Conservation (phyloP, 2,329 filamentous ascomycete genomes). For the Plenodomus lindquistii region DNA sequence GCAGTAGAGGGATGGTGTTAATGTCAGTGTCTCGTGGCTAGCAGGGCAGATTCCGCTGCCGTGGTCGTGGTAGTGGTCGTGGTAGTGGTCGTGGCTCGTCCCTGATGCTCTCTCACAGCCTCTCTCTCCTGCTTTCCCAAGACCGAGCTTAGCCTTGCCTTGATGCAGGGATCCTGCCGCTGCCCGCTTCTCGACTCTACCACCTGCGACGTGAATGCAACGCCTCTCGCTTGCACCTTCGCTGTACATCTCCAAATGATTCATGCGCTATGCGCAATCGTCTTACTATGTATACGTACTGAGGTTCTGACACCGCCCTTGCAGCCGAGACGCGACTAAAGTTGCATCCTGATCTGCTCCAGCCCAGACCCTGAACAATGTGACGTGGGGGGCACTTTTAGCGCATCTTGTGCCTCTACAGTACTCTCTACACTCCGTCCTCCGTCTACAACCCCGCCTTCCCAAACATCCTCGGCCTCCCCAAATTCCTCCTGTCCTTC, state of each 20-base stretch:
- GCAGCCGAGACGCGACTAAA: no score
- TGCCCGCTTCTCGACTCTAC: constrained; percentile 6
- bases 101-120: background rate
- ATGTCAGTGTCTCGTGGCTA: no score
- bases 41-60: background rate
- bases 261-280: background rate
- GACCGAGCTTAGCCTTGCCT: constrained; percentile 7
- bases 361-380: background rate
- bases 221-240: constrained; percentile 7
- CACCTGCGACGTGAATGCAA: constrained; percentile 16
- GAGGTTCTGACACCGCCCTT: no score
- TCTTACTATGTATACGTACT: no score
- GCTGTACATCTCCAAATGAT: background rate
- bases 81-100: background rate
- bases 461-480: constrained; percentile 16
- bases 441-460: background rate
- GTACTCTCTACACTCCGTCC: background rate
- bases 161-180: constrained; percentile 10
- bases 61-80: background rate
- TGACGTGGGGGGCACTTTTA: background rate
- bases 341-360: background rate
- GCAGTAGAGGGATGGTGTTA: no score
- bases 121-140: constrained; percentile 6
- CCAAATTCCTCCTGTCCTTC: constrained; percentile 19
- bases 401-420: background rate